A percentile compares a stretch with the other conserved stretches of the same genome.
Conservation (phyloP, 176 grass and related monocot genomes). For the Leersia perrieri region DNA sequence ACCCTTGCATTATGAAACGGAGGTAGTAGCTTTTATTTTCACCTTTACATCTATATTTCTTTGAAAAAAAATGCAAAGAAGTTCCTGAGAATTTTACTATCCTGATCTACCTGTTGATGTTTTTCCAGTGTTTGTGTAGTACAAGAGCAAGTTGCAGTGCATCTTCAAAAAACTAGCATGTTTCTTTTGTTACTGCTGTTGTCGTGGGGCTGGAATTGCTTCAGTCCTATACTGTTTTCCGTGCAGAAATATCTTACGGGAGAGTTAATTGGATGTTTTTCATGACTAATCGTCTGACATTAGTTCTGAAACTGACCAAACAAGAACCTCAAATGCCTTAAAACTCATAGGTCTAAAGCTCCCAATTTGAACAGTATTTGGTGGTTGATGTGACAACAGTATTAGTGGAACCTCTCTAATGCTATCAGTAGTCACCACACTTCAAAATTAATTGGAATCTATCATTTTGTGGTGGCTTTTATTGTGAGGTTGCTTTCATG, state of each 20-base stretch:
- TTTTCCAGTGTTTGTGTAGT: background rate
- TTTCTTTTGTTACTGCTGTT: background rate
- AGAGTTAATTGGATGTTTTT: background rate
- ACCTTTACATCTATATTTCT: background rate
- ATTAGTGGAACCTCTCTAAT: background rate
- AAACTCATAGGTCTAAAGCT: background rate
- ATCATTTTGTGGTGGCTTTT: background rate
- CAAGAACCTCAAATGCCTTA: background rate
- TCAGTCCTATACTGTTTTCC: background rate
- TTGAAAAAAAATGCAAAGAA: background rate
- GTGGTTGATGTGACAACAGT: background rate
- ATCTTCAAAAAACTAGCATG: background rate
- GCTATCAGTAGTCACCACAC: background rate
- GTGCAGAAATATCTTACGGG: background rate
- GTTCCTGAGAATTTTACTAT: background rate
- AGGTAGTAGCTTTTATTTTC: background rate
- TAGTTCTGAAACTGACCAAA: background rate
- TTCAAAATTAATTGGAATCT: slow-evolving; percentile 13
- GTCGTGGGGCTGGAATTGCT: background rate
- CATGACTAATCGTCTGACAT: background rate
- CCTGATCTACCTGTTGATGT: background rate
- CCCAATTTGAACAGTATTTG: background rate
- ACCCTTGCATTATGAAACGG: too few species aligned
- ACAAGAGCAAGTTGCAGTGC: background rate
- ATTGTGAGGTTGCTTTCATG: background rate